phyloP scores from a whole-genome alignment of 2,329 filamentous ascomycete genomes.

The Rutstroemia sp. region DNA sequence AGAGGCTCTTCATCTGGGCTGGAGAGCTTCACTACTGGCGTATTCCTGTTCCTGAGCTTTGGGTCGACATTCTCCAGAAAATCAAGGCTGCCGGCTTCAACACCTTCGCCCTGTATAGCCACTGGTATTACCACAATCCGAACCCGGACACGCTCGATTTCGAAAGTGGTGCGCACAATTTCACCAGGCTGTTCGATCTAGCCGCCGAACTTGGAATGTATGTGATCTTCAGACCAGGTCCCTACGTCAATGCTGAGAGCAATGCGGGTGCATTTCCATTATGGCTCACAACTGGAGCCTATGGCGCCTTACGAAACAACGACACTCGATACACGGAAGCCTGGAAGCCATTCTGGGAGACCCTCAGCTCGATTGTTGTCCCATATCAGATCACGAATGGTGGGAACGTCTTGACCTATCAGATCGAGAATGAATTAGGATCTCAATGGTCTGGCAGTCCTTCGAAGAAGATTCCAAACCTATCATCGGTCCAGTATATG shows the following conservation, averaged over 20 bases:
- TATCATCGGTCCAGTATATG: constrained; percentile 47
- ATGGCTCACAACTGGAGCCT: constrained; percentile 54
- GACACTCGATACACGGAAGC: constrained; percentile 45
- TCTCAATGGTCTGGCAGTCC: constrained; percentile 36
- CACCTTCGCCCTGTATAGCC: constrained; percentile 67
- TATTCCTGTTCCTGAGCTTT: constrained; percentile 51
- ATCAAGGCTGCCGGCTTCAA: constrained; percentile 71
- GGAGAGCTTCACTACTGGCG: constrained; percentile 42
- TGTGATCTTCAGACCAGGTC: constrained; percentile 63
- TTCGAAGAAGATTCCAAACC: constrained; percentile 38
- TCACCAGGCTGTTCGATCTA: constrained; percentile 64
- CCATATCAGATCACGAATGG: constrained; percentile 50
- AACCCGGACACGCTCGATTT: constrained; percentile 65
- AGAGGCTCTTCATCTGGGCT: constrained; percentile 5
- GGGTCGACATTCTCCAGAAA: constrained; percentile 73
- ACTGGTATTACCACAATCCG: constrained; percentile 56
- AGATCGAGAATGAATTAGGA: constrained; percentile 50
- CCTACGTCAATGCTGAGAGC: constrained; percentile 58
- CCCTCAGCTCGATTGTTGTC: constrained; percentile 42
- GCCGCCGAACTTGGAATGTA: constrained; percentile 67
- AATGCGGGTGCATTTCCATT: constrained; percentile 54
- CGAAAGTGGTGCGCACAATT: constrained; percentile 48
- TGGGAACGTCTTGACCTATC: constrained; percentile 47
- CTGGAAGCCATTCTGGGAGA: constrained; percentile 46
- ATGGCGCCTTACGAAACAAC: constrained; percentile 45